Conservation (phyloP, 768 basidiomycete species). For the Fomitopsis serialis region DNA sequence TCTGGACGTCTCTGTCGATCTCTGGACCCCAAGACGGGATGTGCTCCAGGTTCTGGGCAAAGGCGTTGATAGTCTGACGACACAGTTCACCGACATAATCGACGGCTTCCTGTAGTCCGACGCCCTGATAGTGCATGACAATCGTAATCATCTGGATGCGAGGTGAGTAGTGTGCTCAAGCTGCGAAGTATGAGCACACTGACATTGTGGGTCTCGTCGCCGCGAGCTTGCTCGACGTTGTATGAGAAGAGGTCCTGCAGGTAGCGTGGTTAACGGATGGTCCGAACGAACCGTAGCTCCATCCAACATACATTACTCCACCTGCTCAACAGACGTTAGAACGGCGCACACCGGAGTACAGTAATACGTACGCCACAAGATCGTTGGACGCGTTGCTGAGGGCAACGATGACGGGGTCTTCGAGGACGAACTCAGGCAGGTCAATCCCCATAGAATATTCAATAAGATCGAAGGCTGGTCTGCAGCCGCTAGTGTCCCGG, state of each 20-base stretch:
- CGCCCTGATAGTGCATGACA: constrained; percentile 55
- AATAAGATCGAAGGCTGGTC: constrained; percentile 71
- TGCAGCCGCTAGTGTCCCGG: constrained; percentile 76
- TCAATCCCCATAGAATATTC: constrained; percentile 73
- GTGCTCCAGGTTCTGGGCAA: constrained; percentile 35
- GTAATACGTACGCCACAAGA: constrained; percentile 43
- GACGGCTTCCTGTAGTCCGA: constrained; percentile 55
- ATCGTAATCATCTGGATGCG: constrained; percentile 47
- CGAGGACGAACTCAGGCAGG: constrained; percentile 75
- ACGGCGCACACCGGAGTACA: constrained; percentile 2
- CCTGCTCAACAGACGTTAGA: neutral
- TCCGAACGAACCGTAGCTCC: neutral
- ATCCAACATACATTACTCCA: constrained; percentile 13
- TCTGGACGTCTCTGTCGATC: constrained; percentile 50
- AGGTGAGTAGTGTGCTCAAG: neutral
- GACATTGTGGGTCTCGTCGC: constrained; percentile 17
- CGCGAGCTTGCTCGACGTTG: constrained; percentile 75
- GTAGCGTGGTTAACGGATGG: neutral
- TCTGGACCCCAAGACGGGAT: constrained; percentile 61
- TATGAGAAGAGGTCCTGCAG: constrained; percentile 76
- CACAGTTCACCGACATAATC: constrained; percentile 65
- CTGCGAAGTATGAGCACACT: neutral
- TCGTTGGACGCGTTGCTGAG: constrained; percentile 73
- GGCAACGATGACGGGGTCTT: constrained; percentile 57
- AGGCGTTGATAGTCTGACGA: constrained; percentile 46